Conservation (phyloP, 2,329 filamentous ascomycete species). For the Alternaria metachromatica region DNA sequence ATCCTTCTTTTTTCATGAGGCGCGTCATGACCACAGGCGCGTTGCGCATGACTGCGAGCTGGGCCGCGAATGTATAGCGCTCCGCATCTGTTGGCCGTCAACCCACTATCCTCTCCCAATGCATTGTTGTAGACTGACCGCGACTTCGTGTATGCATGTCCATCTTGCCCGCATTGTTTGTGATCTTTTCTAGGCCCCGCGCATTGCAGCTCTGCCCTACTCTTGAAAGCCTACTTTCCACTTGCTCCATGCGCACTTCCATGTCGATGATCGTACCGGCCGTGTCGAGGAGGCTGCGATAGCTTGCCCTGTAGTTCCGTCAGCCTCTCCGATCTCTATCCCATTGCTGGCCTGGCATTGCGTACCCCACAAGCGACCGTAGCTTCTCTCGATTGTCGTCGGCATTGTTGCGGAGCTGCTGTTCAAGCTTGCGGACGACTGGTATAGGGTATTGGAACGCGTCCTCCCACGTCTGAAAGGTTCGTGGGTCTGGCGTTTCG, state of each 20-base stretch:
- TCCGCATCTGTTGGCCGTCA: conserved; percentile 48
- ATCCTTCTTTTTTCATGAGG: conserved; percentile 59
- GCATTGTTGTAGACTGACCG: conserved; percentile 39
- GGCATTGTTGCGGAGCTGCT: conserved; percentile 68
- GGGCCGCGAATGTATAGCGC: conserved; percentile 59
- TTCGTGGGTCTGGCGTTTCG: conserved; percentile 63
- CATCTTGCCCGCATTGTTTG: conserved; percentile 62
- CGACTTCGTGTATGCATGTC: conserved; percentile 51
- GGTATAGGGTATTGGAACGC: conserved; percentile 71
- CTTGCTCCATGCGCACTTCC: conserved; percentile 76
- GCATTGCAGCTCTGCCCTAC: conserved; percentile 82
- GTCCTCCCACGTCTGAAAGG: conserved; percentile 69
- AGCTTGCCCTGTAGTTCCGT: conserved; percentile 63
- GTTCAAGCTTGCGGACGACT: conserved; percentile 67
- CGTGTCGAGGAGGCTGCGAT: conserved; percentile 88
- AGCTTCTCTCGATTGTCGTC: conserved; percentile 70
- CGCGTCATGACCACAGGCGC: conserved; percentile 61
- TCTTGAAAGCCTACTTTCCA: conserved; percentile 72
- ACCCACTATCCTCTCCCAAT: conserved; percentile 10
- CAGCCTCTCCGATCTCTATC: conserved; percentile 1
- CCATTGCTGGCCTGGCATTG: not conserved
- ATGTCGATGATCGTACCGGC: conserved; percentile 94
- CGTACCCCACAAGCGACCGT: conserved; percentile 69
- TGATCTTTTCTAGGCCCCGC: conserved; percentile 70
- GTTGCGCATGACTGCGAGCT: conserved; percentile 64